phyloP scores from a whole-genome alignment of 1,284 basidiomycete genomes.

The Leccinum solheimii region DNA sequence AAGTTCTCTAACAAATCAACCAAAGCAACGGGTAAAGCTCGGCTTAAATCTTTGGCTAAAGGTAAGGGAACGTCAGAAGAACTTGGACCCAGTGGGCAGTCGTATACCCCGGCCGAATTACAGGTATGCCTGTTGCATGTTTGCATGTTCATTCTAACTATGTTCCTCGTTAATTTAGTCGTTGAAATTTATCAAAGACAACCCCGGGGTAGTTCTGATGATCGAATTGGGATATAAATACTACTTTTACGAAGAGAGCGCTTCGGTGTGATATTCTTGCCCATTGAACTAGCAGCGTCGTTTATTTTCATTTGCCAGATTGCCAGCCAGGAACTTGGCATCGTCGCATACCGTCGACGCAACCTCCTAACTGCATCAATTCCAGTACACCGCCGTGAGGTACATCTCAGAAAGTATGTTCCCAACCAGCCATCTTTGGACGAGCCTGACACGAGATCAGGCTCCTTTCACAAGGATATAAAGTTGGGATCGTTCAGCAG shows the following conservation, averaged over 20 bases:
- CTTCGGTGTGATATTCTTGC: constrained; percentile 44
- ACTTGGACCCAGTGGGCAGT: constrained; percentile 73
- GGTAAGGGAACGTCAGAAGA: constrained; percentile 46
- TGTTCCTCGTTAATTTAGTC: constrained; percentile 8
- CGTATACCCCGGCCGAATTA: constrained; percentile 83
- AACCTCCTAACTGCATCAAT: constrained; percentile 86
- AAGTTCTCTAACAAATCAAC: constrained; percentile 46
- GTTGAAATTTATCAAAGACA: constrained; percentile 65
- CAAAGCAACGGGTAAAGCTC: constrained; percentile 36
- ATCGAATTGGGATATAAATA: constrained; percentile 90
- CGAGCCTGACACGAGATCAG: constrained; percentile 39
- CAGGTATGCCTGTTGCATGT: constrained; percentile 50
- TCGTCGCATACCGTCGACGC: constrained; percentile 74
- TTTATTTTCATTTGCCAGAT: constrained; percentile 44
- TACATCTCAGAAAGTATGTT: constrained; percentile 85
- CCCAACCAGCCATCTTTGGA: not conserved
- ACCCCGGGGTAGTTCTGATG: constrained; percentile 79
- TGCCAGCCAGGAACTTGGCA: constrained; percentile 81
- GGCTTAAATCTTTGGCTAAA: constrained; percentile 25
- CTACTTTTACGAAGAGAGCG: constrained; percentile 88
- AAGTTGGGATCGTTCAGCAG: constrained; percentile 92
- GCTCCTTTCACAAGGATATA: constrained; percentile 82
- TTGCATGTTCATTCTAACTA: constrained; percentile 1
- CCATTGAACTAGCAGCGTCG: not conserved
- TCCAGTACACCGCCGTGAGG: constrained; percentile 76